Percentiles rank a stretch among this genome's conserved stretches.
These are phyloP conservation scores for Dryadomyces quercus-mongolicae DNA, from an alignment of 2,329 filamentous ascomycete species.

Conservation along the genomic window DNA sequence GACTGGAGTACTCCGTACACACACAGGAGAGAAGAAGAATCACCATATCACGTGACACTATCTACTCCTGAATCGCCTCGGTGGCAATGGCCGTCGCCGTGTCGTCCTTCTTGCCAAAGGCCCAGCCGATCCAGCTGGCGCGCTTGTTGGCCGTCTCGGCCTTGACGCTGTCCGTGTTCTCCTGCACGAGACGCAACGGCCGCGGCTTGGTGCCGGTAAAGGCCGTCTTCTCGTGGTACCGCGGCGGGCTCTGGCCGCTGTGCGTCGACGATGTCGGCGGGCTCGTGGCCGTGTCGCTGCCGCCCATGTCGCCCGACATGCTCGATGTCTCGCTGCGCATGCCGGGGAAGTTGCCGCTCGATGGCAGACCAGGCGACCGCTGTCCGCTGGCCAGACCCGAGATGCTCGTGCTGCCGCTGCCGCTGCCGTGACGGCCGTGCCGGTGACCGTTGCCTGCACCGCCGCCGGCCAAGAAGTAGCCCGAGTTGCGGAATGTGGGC, in stretches of 20 bases:
- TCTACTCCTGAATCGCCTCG: constrained; percentile 10
- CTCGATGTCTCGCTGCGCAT: constrained; percentile 55
- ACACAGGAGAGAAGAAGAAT: background rate
- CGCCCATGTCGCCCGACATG: constrained; percentile 48
- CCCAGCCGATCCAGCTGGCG: constrained; percentile 54
- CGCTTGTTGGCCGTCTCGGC: constrained; percentile 40
- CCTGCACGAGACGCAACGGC: constrained; percentile 77
- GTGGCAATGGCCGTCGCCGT: background rate
- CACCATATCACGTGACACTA: background rate
- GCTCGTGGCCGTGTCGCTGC: constrained; percentile 28
- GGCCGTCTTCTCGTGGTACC: constrained; percentile 41
- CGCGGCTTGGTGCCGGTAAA: constrained; percentile 63
- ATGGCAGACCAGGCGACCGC: constrained; percentile 30
- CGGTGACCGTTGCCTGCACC: background rate
- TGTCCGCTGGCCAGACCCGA: constrained; percentile 21
- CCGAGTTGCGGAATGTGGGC: constrained; percentile 45
- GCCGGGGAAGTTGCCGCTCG: constrained; percentile 55
- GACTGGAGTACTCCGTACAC: no score
- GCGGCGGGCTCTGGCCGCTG: constrained; percentile 36
- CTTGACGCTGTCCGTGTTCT: constrained; percentile 44
- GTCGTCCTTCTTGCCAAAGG: constrained; percentile 37
- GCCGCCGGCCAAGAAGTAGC: constrained; percentile 39
- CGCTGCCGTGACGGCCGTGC: constrained; percentile 25
- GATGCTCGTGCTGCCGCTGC: constrained; percentile 19
- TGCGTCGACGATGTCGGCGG: constrained; percentile 21